Evolutionary conservation across 257 asterid genomes (phyloP), one percentile per base, ranked within the genome.

Genomic region (Capsicum pubescens): DNA sequence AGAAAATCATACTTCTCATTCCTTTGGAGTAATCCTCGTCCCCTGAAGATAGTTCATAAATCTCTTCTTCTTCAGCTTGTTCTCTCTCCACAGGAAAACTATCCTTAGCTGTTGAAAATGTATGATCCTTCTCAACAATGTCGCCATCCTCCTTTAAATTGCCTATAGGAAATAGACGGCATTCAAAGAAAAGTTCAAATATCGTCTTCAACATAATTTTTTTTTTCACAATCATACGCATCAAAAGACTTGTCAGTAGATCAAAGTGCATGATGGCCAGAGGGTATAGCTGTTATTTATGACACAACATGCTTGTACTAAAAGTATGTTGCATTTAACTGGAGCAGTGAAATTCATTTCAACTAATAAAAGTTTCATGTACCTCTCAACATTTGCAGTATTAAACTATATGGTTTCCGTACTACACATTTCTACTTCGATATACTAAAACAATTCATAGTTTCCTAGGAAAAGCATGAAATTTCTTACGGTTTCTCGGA

Each of bases 21-120:
- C 99, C 99, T 85, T 87, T 92, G 2, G 94, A 90, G 87, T 69
- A 82, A 83, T 93, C 95, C 84, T 97, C 99, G 66, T 95, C 98
- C 48, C 98, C 98, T 6, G 97, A 97, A 81, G 97, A 92, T 85
- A 97, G 91, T 88, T 92, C 89, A 90, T 90, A 92, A 26, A 89
- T 88, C 80, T 91, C 97, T 59, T 89, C 90, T 79, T 88, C 93
- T 60, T 52, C 86, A 83, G 80, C 85, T 66, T 87, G 89, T 84
- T 46, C 89, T 78, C 74, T 88, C 78, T 87, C 91, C 82, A 85
- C 90, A 39, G 70, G 82, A 15, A 85, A 77, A 83, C 74, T 82
- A 56, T 87, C 87, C 35, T 90, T 85, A 72, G 76, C 83, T 6
- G 81, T 85, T 63, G 89, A 74, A 81, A 56, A 84, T 80, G 81